Evolutionary conservation across 257 asterid species (phyloP), one percentile per base, ranked within the genome.

Genomic region (Solanum ossicruentum): DNA sequence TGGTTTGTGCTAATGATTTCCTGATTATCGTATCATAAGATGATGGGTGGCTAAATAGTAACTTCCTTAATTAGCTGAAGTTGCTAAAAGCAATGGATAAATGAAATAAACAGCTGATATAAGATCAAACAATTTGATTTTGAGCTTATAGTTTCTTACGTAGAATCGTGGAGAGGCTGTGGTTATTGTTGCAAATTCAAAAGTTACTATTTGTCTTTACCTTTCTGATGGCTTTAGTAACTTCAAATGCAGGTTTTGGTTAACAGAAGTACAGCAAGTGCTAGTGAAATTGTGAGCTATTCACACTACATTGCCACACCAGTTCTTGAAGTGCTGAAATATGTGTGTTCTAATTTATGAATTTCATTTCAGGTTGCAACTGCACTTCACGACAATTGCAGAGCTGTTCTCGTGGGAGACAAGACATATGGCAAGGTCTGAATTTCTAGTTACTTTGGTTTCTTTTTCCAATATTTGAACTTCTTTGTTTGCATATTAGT

Each of bases 381-480:
- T 66, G 99, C 99, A 57, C 98, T 97, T 91, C 99, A 97, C 84
- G 99, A 97, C 89, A 97, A 97, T 90, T 97, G 99, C 83, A 92
- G 91, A 92, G 99, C 99, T 83, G 95, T 94, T 87, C 98, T 97
- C 85, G 99, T 95, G 72, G 99, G 99, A 80, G 98, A 97, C 65
- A 93, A 93, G 93, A 97, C 99, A 28, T 97, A 92, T 70, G 99
- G 99, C 84, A 97, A 97, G 98, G 99, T 95, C 81, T 81, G 79
- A 69, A 86, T 21, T 51, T 12, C 52, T 83, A 16, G 45, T 75
- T 72, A 32, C 55, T 80, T 70, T n/a, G 55, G 67, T 81, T 11
- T 39, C 45, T 58, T 6, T 20, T 21, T 51, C 28, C 65, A 52
- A 77, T 77, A 23, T 4, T 26, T 77, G 61, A 75, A 49, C 82